Evolutionary conservation across 768 basidiomycete genomes (phyloP), one percentile per base, ranked within the genome.

Genomic region (Cystobasidiopsis lactophilus): DNA sequence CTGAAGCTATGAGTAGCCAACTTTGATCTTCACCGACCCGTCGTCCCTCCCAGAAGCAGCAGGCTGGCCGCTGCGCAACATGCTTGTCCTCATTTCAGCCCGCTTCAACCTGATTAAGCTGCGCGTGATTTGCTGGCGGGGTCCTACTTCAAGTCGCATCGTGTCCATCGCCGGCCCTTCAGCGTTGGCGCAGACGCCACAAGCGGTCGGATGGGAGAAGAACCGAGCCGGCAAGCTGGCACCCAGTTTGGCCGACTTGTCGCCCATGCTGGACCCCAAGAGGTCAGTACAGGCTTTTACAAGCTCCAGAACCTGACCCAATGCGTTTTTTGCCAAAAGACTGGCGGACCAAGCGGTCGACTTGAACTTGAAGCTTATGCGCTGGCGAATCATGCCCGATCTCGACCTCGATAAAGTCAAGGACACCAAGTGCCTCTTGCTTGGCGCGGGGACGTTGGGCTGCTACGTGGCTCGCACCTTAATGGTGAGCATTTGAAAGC

Each of bases 281-380:
- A 73, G 77, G 85, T 82, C 52, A 40, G 69, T 55, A 26, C 3
- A 16, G 13, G 13, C 9, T 16, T 13, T 4, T 23, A 10, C 47
- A 7, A 37, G 11, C 18, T 23, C 16, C 52, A 4, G 18, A 10
- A 23, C 30, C 14, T 21, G 11, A 11, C 23, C 30, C 27, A 40
- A 10, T n/a, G n/a, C 21, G 21, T 52, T 27, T 48, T 16, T 18
- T 45, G 50, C 14, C 27, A 38, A 5, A 57, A 86, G 86, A 59
- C 74, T 96, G 3, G 89, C 91, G 0, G 78, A 84, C 58, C 91
- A 98, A 66, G 93, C 93, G 0, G 86, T 96, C n/a, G 88, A 95
- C 67, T 71, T 98, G 38, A 98, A 96, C 64, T 71, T 96, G 45
- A 95, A 95, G 64, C 74, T 98, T 39, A 96, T 98, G 91, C 76